phyloP scores from a whole-genome alignment of 345 rosid genomes.

The Citrus glauca region DNA sequence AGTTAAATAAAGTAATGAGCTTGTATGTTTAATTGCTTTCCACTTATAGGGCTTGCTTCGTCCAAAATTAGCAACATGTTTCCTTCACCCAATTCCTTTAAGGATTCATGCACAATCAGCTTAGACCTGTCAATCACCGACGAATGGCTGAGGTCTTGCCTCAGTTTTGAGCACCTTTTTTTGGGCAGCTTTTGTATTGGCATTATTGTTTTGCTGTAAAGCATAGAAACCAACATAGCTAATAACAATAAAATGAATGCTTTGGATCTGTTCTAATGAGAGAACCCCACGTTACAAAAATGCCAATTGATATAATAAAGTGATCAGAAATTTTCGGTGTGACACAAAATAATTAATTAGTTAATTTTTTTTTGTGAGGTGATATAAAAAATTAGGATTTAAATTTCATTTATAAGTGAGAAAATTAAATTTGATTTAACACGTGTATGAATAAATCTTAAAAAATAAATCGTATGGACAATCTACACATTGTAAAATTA shows the following conservation, averaged over 20 bases:
- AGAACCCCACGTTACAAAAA: no score
- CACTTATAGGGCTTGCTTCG: slow-evolving; percentile 10
- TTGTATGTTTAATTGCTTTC: slow-evolving; percentile 11
- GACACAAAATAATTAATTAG: no score
- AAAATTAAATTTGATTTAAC: no score
- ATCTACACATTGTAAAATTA: neutral
- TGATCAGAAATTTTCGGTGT: no score
- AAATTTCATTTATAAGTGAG: no score
- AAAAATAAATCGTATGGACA: no score
- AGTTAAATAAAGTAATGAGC: neutral
- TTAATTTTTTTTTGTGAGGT: no score
- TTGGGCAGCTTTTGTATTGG: neutral
- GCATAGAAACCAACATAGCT: neutral
- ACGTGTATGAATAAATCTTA: no score
- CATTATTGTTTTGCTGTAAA: neutral
- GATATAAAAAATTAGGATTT: no score
- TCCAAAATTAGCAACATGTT: neutral
- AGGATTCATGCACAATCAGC: neutral
- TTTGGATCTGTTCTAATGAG: neutral
- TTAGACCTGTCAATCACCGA: neutral
- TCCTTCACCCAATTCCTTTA: neutral
- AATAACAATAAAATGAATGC: neutral
- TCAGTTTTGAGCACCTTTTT: no score
- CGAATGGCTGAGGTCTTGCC: neutral
- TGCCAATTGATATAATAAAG: no score